These are phyloP conservation scores for Fusarium abutilonis DNA, from an alignment of 2,329 filamentous ascomycete genomes.

Conservation along the genomic window DNA sequence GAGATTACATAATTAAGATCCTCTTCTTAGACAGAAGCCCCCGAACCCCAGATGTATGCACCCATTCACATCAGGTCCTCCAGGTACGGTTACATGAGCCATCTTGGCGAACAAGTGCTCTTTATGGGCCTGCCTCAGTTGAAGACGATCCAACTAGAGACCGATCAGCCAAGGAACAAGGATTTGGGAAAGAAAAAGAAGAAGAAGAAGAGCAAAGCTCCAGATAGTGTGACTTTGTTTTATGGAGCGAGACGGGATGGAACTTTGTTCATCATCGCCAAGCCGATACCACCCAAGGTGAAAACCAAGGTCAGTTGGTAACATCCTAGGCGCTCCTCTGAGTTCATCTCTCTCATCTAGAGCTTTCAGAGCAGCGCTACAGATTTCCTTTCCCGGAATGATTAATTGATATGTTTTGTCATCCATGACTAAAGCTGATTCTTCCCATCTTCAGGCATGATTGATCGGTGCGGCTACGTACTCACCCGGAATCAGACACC, in stretches of 20 bases:
- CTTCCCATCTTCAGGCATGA: too few species aligned
- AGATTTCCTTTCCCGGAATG: too few species aligned
- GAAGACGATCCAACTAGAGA: neutral
- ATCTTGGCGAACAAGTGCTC: conserved; percentile 22
- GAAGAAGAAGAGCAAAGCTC: conserved; percentile 7
- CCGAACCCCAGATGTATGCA: conserved; percentile 2
- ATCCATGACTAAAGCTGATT: too few species aligned
- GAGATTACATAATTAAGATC: neutral
- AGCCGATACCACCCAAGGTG: conserved; percentile 7
- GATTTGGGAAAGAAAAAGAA: neutral
- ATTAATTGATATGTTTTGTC: too few species aligned
- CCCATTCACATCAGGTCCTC: neutral
- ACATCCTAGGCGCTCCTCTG: too few species aligned
- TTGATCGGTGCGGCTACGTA: too few species aligned
- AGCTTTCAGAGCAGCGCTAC: too few species aligned
- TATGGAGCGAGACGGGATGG: conserved; percentile 9
- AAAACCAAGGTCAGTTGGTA: conserved; percentile 9
- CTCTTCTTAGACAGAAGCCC: neutral
- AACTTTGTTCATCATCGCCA: conserved; percentile 13
- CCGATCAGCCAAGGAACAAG: neutral
- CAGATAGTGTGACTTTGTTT: neutral
- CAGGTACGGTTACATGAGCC: neutral
- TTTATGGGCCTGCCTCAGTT: conserved; percentile 24
- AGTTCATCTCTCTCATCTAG: too few species aligned
- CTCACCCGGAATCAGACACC: too few species aligned